Evolutionary conservation across 1,284 basidiomycete species (phyloP), one percentile per base, ranked within the genome.

Genomic region (Ustilago trichophora): DNA sequence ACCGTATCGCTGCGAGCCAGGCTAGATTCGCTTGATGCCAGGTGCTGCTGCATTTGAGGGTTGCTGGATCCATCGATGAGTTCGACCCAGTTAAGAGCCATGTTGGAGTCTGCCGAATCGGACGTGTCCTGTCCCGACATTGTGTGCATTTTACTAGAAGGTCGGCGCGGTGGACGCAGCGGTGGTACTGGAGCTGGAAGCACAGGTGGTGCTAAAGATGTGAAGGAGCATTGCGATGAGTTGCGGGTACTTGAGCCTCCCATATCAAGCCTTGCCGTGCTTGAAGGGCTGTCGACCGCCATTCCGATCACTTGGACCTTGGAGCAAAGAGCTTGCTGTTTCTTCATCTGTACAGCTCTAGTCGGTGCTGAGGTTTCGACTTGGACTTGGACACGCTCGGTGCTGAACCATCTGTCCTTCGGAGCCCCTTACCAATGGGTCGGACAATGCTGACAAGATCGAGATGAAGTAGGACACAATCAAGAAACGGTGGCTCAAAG

Each of bases 131-230:
- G 35, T 10, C 45, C 35, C 6, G 5, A 15, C 8, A 21, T 26
- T 15, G 37, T 5, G 5, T 15, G 18, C 5, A 21, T 35, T 21
- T 48, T 48, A 10, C 32, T 27, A 1, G 43, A 46, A 1, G 43
- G 43, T 4, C 50, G 46, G 12, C 51, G 42, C 4, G 52, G 47
- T 19, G 33, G 37, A 13, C 63, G 63, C 0, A 51, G 63, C 8
- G 63, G 63, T 19, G 63, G 56, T 4, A 66, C 36, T 3, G 56
- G 63, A 3, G 47, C 44, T 2, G 51, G 63, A 8, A 43, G 42
- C 2, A 35, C 22, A 12, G 58, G 46, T 16, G 51, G 58, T 10
- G 51, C 56, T 10, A 66, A 29, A 8, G 55, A 66, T 1, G 55
- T 43, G 32, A 59, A 66, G 7, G 56, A 55, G 4, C 46, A 36